Evolutionary conservation across 2,329 filamentous ascomycete genomes (phyloP), one percentile per base, ranked within the genome.

Genomic region (Periconia macrospinosa): DNA sequence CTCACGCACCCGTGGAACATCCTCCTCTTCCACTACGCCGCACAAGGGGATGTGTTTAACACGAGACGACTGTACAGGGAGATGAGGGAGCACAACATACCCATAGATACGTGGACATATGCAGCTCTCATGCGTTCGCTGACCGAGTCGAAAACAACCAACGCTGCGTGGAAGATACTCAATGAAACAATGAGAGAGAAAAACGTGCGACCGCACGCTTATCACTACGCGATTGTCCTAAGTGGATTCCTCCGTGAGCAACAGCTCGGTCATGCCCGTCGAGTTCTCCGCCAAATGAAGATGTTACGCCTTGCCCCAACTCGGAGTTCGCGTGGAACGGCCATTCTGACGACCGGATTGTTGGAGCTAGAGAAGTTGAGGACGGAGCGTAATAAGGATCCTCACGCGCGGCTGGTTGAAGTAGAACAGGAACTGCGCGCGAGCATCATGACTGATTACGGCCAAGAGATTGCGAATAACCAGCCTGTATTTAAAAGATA

Each of bases 1-100:
- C 76, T 82, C 19, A 86, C 86, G 2, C 77, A 80, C 30, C 84
- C 91, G 66, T 97, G 90, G 90, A 96, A 97, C 67, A 80, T 85
- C 49, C 75, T 97, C 30, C 77, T 97, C 5, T 80, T 82, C 52
- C 84, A 88, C 55, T 82, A 91, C 69, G 90, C 89, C 7, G 76
- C 84, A 51, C 80, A 83, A 7, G 83, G 87, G 51, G 81, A 88
- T 55, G 63, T 86, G 27, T 68, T 77, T 19, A 78, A 77, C n/a
- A 78, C 82, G 15, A 78, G 82, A 58, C 76, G 78, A 49, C 70
- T 84, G 2, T 83, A 86, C 59, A 72, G 75, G 30, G 76, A 77
- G 50, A 88, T 89, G 83, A 72, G 79, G 45, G 66, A 76, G 5
- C 70, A 76, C 41, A 71, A 77, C 0, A 73, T 89, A 30, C 70